A percentile compares a stretch with the other conserved stretches of the same genome.
These are phyloP conservation scores for Fusarium redolens DNA, from an alignment of 2,329 filamentous ascomycete species.

Conservation along the genomic window DNA sequence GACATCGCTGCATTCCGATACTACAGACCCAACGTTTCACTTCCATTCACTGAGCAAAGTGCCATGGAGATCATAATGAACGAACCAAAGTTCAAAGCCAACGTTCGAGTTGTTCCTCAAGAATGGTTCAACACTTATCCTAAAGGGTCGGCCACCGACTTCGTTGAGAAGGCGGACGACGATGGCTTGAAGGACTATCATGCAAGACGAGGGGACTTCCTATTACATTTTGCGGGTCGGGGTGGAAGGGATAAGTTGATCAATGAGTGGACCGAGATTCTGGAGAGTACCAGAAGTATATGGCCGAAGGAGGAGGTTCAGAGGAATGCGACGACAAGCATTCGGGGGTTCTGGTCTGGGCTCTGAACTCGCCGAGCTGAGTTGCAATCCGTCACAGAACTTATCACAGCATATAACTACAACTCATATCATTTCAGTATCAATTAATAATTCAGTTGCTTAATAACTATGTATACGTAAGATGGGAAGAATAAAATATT, in stretches of 20 bases:
- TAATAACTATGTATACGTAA: rapidly evolving
- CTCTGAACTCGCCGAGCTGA: not conserved
- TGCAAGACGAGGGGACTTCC: not conserved
- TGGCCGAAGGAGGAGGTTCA: not conserved
- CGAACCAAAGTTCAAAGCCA: not conserved
- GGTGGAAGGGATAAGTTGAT: not conserved
- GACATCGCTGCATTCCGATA: not conserved
- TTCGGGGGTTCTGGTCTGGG: not conserved
- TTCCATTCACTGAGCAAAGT: not conserved
- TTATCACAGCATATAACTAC: too few species aligned
- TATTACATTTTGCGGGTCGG: conserved; percentile 1
- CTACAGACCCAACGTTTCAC: not conserved
- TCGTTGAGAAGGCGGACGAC: not conserved
- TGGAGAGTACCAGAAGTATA: not conserved
- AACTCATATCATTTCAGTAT: rapidly evolving
- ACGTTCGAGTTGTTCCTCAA: not conserved
- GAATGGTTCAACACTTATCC: conserved; percentile 8
- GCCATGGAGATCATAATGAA: conserved; percentile 2
- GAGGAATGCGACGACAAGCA: not conserved
- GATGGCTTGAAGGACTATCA: not conserved
- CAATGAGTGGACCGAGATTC: not conserved
- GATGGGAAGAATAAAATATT: not conserved
- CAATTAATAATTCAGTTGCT: rapidly evolving
- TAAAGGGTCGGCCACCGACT: not conserved
- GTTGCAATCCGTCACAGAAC: too few species aligned